A percentile compares a stretch with the other conserved stretches of the same genome.
These are phyloP conservation scores for Ascochyta lentis DNA, from an alignment of 2,329 filamentous ascomycete species.

Conservation along the genomic window DNA sequence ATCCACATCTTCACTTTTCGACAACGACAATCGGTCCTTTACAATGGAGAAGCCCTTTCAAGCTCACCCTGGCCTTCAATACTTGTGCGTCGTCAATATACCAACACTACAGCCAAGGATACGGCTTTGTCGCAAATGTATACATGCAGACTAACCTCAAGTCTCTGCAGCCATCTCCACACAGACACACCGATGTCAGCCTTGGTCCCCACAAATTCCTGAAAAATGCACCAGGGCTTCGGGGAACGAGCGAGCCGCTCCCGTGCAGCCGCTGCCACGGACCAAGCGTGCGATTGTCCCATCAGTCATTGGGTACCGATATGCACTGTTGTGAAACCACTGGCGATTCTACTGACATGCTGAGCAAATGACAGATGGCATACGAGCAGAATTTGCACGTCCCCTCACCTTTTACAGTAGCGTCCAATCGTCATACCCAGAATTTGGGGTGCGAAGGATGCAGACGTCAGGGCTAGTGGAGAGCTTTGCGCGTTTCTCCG, in stretches of 20 bases:
- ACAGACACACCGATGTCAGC: slow-evolving; percentile 1
- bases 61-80: background rate
- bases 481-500: slow-evolving; percentile 15
- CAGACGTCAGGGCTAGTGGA: background rate
- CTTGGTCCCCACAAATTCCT: slow-evolving; percentile 3
- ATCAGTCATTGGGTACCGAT: slow-evolving; percentile 8
- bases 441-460: background rate
- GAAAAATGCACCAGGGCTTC: background rate
- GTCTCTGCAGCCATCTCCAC: slow-evolving; percentile 5
- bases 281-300: background rate
- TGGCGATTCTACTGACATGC: background rate
- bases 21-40: slow-evolving; percentile 9
- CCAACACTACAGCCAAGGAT: background rate
- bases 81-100: background rate
- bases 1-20: slow-evolving; percentile 4
- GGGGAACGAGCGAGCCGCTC: slow-evolving; percentile 14
- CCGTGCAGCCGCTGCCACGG: slow-evolving; percentile 15
- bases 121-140: slow-evolving; percentile 10
- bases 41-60: background rate
- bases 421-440: background rate
- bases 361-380: slow-evolving; percentile 4
- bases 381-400: slow-evolving; percentile 15
- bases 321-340: slow-evolving; percentile 8
- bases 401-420: slow-evolving; percentile 4
- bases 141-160: background rate